phyloP scores from a whole-genome alignment of 2,329 filamentous ascomycete species.

The Diaporthe batatas region DNA sequence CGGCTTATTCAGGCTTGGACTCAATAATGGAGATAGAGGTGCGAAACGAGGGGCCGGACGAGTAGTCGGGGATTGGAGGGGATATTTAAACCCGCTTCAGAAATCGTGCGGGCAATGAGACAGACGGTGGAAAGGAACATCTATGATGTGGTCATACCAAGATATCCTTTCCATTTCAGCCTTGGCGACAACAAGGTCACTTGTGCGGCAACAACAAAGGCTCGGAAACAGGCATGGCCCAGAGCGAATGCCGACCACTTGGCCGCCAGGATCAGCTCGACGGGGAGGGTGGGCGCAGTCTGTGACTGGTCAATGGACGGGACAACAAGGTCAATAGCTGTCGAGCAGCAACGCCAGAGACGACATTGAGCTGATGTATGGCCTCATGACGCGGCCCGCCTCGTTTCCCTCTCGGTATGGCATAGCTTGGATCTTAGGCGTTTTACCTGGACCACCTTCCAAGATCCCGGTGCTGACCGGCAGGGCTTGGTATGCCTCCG shows the following conservation, averaged over 20 bases:
- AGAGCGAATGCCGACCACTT: conserved; percentile 14
- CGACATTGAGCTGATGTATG: conserved; percentile 4
- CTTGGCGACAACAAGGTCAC: conserved; percentile 17
- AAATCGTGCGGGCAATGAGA: neutral
- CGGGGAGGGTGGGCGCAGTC: conserved; percentile 20
- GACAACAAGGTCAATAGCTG: conserved; percentile 11
- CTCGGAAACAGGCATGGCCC: conserved; percentile 16
- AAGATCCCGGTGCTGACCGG: conserved; percentile 19
- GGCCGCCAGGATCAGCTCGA: conserved; percentile 22
- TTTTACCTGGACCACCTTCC: conserved; percentile 18
- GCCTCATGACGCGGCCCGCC: conserved; percentile 29
- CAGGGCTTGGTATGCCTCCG: conserved; percentile 27
- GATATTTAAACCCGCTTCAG: conserved; percentile 15
- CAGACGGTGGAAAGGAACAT: neutral
- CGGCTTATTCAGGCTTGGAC: neutral
- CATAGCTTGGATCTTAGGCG: conserved; percentile 25
- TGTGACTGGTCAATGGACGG: conserved; percentile 22
- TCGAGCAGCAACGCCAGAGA: neutral
- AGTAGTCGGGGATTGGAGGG: conserved; percentile 10
- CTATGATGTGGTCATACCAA: conserved; percentile 33
- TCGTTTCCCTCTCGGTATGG: conserved; percentile 13
- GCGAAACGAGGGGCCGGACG: too few species aligned
- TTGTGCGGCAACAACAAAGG: neutral
- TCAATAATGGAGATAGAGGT: too few species aligned
- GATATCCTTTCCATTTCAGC: conserved; percentile 27